These are phyloP conservation scores for Trichophyton benhamiae DNA, from an alignment of 2,329 filamentous ascomycete species.

Conservation along the genomic window DNA sequence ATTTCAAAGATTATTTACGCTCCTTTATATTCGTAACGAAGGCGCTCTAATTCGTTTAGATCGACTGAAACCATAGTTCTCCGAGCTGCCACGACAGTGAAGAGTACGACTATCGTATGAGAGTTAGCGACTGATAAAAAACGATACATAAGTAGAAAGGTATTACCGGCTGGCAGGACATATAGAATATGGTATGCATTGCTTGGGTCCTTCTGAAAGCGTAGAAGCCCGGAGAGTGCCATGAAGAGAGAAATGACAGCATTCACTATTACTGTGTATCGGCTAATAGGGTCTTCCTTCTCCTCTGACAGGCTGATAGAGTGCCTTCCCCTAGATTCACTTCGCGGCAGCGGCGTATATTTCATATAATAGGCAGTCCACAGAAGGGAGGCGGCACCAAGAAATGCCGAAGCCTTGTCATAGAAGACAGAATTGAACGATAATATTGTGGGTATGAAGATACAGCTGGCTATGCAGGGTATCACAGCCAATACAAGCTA, in stretches of 20 bases:
- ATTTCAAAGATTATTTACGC: constrained; percentile 15
- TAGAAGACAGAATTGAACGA: constrained; percentile 12
- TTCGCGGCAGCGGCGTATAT: constrained; percentile 18
- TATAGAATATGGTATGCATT: constrained; percentile 21
- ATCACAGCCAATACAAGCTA: constrained; percentile 27
- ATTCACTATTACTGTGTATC: constrained; percentile 21
- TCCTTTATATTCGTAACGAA: constrained; percentile 33
- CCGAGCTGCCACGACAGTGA: constrained; percentile 22
- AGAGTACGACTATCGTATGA: constrained; percentile 22
- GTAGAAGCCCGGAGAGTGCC: constrained; percentile 18
- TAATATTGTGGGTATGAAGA: constrained; percentile 8
- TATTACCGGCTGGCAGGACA: constrained; percentile 29
- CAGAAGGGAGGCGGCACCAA: constrained; percentile 27
- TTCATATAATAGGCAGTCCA: constrained; percentile 29
- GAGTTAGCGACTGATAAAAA: neutral
- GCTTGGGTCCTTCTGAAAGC: constrained; percentile 9
- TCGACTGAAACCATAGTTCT: constrained; percentile 30
- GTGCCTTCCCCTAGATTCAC: constrained; percentile 22
- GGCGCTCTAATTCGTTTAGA: constrained; percentile 25
- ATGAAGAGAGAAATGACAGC: constrained; percentile 22
- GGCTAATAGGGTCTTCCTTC: constrained; percentile 11
- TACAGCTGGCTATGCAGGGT: constrained; percentile 15
- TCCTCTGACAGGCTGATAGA: constrained; percentile 13
- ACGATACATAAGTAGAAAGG: neutral
- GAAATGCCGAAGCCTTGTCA: constrained; percentile 17